phyloP scores from a whole-genome alignment of 2,329 filamentous ascomycete species.

The Neophaeococcomyces aloes region DNA sequence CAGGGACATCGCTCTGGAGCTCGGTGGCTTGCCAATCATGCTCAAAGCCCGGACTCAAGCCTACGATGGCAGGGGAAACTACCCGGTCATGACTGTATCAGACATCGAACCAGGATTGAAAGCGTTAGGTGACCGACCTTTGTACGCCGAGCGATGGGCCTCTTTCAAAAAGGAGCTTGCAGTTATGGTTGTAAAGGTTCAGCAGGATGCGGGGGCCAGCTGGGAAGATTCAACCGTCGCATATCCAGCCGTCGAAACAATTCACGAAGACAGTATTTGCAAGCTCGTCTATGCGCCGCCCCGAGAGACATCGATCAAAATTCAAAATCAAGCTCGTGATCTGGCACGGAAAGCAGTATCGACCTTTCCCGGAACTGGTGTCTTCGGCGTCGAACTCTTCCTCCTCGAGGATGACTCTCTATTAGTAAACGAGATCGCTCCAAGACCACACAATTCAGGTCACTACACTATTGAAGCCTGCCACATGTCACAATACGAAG shows the following conservation, averaged over 20 bases:
- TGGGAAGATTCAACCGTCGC: slow-evolving; percentile 41
- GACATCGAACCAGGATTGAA: slow-evolving; percentile 58
- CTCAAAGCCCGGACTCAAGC: slow-evolving; percentile 74
- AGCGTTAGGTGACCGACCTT: slow-evolving; percentile 56
- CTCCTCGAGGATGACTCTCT: slow-evolving; percentile 61
- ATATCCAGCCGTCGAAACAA: slow-evolving; percentile 85
- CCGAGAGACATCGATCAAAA: slow-evolving; percentile 51
- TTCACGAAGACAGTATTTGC: slow-evolving; percentile 93
- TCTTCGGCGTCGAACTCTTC: slow-evolving; percentile 97
- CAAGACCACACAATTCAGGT: slow-evolving; percentile 78
- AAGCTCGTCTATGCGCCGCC: slow-evolving; percentile 84
- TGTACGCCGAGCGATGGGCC: slow-evolving; percentile 87
- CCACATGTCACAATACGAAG: slow-evolving; percentile 80
- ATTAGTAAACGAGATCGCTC: slow-evolving; percentile 78
- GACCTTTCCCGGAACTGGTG: slow-evolving; percentile 75
- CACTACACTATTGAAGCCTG: slow-evolving; percentile 94
- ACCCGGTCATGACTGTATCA: slow-evolving; percentile 47
- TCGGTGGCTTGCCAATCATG: slow-evolving; percentile 64
- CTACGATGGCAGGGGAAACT: slow-evolving; percentile 69
- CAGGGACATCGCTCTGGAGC: slow-evolving; percentile 44
- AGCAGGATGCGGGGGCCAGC: slow-evolving; percentile 47
- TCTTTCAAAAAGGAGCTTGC: slow-evolving; percentile 79
- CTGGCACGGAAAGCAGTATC: slow-evolving; percentile 70
- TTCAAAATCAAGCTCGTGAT: slow-evolving; percentile 57
- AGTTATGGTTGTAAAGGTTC: slow-evolving; percentile 88